phyloP scores from a whole-genome alignment of 345 rosid species.

The Viola odorata region DNA sequence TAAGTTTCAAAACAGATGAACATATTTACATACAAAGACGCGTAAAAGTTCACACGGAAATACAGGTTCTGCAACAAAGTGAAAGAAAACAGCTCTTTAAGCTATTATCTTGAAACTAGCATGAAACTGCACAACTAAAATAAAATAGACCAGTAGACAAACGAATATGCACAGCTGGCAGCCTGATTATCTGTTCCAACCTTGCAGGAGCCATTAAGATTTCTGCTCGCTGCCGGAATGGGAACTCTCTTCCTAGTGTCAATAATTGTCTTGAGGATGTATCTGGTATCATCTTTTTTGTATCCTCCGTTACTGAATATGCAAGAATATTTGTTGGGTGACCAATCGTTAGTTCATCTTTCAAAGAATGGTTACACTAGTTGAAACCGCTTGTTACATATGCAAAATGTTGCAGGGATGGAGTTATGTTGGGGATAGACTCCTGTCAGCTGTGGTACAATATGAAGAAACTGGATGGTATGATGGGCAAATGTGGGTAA shows the following conservation, averaged over 20 bases:
- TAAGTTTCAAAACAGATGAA: conserved; percentile 22
- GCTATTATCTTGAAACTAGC: no score
- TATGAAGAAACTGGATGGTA: conserved; percentile 99
- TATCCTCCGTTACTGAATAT: background rate
- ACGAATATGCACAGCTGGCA: background rate
- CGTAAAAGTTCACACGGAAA: background rate
- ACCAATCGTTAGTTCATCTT: no score
- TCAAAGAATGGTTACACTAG: no score
- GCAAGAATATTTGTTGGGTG: no score
- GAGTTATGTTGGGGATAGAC: conserved; percentile 95
- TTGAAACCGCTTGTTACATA: background rate
- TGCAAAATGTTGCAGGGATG: conserved; percentile 54
- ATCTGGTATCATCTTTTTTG: conserved; percentile 51
- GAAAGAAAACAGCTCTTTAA: no score
- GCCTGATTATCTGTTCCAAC: conserved; percentile 1
- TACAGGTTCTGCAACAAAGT: background rate
- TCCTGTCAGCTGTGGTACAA: conserved; percentile 87
- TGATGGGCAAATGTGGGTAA: conserved; percentile 98
- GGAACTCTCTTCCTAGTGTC: conserved; percentile 88
- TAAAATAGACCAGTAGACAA: no score
- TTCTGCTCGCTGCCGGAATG: conserved; percentile 83
- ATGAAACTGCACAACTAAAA: no score
- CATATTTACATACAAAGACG: background rate
- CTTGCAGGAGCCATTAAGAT: conserved; percentile 81
- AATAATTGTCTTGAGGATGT: conserved; percentile 69